Conservation (phyloP, 352 stramenopile species). For the Thraustochytrium sp. region DNA sequence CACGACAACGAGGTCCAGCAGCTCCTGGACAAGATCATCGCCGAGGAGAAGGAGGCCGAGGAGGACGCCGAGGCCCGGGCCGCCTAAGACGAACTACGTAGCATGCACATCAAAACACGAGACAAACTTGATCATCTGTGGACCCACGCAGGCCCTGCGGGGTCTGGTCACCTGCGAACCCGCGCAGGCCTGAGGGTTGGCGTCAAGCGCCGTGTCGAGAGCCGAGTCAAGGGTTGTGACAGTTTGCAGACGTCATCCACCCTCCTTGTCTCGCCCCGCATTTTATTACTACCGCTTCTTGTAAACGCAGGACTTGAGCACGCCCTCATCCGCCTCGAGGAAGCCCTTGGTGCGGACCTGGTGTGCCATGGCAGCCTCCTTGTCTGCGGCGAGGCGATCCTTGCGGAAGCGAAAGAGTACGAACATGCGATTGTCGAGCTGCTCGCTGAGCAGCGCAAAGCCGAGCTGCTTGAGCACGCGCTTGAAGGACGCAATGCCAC, state of each 20-base stretch:
- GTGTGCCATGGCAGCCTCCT: background rate
- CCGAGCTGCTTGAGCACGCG: background rate
- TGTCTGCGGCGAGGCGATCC: background rate
- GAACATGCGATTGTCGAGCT: conserved; percentile 40
- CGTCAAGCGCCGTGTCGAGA: no score
- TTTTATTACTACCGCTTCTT: conserved; percentile 10
- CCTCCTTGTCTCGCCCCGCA: no score
- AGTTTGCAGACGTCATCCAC: no score
- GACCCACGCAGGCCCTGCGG: no score
- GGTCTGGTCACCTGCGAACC: no score
- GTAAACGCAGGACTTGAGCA: conserved; percentile 39
- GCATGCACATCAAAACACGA: background rate
- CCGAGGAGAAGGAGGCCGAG: conserved; percentile 30
- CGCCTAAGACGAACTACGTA: background rate
- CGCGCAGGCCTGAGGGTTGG: no score
- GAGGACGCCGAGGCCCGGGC: conserved; percentile 15
- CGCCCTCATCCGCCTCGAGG: background rate
- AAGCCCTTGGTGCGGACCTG: background rate
- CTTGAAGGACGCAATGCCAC: conserved; percentile 24
- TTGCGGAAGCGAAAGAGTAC: conserved; percentile 25
- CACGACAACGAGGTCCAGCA: conserved; percentile 79
- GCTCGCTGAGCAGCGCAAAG: background rate
- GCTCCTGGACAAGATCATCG: conserved; percentile 66
- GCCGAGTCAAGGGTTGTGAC: no score
- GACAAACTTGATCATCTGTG: background rate